These are phyloP conservation scores for Zea luxurians DNA, from an alignment of 176 grass and related monocot genomes.

Conservation along the genomic window DNA sequence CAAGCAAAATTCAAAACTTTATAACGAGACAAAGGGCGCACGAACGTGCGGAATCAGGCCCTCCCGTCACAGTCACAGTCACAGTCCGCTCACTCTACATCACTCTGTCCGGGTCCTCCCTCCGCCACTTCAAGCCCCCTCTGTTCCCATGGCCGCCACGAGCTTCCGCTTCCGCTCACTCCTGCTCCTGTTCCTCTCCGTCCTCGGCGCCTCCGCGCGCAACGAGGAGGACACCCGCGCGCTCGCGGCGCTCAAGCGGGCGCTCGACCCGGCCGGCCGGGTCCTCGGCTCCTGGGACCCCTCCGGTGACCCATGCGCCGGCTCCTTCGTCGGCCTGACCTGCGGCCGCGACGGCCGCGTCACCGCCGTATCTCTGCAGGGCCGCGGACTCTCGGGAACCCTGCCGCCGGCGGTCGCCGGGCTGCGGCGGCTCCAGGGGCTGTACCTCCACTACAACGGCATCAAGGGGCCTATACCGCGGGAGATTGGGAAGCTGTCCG, in stretches of 20 bases:
- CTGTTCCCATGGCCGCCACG: conserved; percentile 34
- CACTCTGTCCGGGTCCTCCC: background rate
- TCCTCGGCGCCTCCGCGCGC: background rate
- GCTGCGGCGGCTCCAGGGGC: conserved; percentile 62
- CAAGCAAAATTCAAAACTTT: too few species aligned
- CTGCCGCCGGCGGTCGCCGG: conserved; percentile 63
- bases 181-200: background rate
- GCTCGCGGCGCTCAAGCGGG: conserved; percentile 59
- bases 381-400: conserved; percentile 68
- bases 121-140: conserved; percentile 14
- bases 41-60: too few species aligned
- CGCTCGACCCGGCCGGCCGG: conserved; percentile 58
- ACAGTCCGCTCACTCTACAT: background rate
- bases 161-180: background rate
- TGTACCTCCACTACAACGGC: conserved; percentile 95
- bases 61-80: background rate
- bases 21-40: too few species aligned
- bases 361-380: conserved; percentile 74
- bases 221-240: conserved; percentile 42
- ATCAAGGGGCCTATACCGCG: conserved; percentile 70
- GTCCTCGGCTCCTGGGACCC: conserved; percentile 67
- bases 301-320: conserved; percentile 54
- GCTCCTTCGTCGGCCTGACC: conserved; percentile 61
- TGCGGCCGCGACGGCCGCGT: conserved; percentile 70
- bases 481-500: conserved; percentile 65